A percentile compares a stretch with the other conserved stretches of the same genome.
These are phyloP conservation scores for Hygrophila difformis DNA, from an alignment of 257 asterid species.

Conservation along the genomic window DNA sequence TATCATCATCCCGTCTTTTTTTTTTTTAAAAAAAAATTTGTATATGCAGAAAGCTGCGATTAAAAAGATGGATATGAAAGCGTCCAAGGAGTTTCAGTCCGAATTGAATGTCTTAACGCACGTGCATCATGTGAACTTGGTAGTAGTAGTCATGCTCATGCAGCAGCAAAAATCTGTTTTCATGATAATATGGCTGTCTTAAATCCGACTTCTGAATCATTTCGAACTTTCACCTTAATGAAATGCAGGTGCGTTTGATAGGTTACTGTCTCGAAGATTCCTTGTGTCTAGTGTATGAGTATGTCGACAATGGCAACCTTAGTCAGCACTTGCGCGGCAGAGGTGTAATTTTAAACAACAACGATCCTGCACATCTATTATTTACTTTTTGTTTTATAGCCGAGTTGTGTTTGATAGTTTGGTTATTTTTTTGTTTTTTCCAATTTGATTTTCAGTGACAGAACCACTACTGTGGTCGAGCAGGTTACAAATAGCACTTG, in stretches of 20 bases:
- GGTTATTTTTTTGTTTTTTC: too few species aligned
- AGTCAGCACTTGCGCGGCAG: slow-evolving; percentile 70
- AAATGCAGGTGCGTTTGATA: slow-evolving; percentile 66
- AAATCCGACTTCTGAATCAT: too few species aligned
- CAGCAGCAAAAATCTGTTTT: not conserved
- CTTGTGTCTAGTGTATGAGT: slow-evolving; percentile 75
- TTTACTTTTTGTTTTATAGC: too few species aligned
- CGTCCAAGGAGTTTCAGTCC: slow-evolving; percentile 73
- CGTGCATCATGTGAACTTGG: slow-evolving; percentile 92
- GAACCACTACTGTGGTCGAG: slow-evolving; percentile 60
- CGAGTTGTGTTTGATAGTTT: slow-evolving; percentile 4
- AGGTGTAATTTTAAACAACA: too few species aligned
- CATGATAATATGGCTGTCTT: too few species aligned
- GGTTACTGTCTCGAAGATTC: slow-evolving; percentile 80
- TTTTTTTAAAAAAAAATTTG: too few species aligned
- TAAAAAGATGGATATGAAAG: slow-evolving; percentile 91
- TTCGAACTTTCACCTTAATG: too few species aligned
- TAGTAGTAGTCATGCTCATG: slow-evolving; percentile 24
- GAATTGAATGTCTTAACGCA: slow-evolving; percentile 74
- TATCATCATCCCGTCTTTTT: too few species aligned
- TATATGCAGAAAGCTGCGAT: slow-evolving; percentile 81
- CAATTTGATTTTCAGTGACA: slow-evolving; percentile 25
- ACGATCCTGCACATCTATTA: too few species aligned
- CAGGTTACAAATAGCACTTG: slow-evolving; percentile 80
- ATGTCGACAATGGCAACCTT: slow-evolving; percentile 77